Evolutionary conservation across 2,329 filamentous ascomycete species (phyloP).

Genomic region (Hortaea werneckii): DNA sequence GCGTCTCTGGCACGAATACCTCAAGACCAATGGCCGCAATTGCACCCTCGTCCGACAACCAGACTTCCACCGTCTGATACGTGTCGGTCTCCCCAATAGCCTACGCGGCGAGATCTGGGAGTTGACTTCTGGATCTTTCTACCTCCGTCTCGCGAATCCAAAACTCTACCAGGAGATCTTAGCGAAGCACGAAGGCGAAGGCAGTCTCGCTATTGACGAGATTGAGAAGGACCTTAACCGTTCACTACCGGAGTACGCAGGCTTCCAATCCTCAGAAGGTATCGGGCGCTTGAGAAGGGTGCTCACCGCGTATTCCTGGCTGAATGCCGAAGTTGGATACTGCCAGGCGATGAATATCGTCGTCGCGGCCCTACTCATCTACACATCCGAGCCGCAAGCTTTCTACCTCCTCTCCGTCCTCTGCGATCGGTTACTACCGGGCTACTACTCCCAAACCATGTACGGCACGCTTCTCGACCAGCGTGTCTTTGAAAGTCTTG

Average conservation of each 20-base stretch:
- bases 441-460: conserved; percentile 98
- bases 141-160: conserved; percentile 76
- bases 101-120: conserved; percentile 95
- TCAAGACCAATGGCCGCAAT: conserved; percentile 85
- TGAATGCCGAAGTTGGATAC: conserved; percentile 88
- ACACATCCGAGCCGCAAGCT: conserved; percentile 86
- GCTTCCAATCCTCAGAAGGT: conserved; percentile 91
- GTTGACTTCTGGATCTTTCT: conserved; percentile 81
- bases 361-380: conserved; percentile 89
- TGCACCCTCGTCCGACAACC: conserved; percentile 86
- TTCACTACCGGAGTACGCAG: conserved; percentile 91
- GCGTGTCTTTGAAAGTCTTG: conserved; percentile 90
- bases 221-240: conserved; percentile 98
- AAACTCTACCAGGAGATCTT: conserved; percentile 76
- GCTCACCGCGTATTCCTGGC: conserved; percentile 95
- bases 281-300: conserved; percentile 84
- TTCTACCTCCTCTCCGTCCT: conserved; percentile 88
- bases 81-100: conserved; percentile 87
- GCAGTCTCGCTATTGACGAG: conserved; percentile 93
- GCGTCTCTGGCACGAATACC: conserved; percentile 92
- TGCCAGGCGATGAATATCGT: conserved; percentile 99
- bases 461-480: conserved; percentile 95
- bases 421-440: conserved; percentile 85
- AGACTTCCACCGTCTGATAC: conserved; percentile 94
- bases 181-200: conserved; percentile 68